Evolutionary conservation across 768 basidiomycete genomes (phyloP), one percentile per base, ranked within the genome.

Genomic region (Stropharia rugosoannulata): DNA sequence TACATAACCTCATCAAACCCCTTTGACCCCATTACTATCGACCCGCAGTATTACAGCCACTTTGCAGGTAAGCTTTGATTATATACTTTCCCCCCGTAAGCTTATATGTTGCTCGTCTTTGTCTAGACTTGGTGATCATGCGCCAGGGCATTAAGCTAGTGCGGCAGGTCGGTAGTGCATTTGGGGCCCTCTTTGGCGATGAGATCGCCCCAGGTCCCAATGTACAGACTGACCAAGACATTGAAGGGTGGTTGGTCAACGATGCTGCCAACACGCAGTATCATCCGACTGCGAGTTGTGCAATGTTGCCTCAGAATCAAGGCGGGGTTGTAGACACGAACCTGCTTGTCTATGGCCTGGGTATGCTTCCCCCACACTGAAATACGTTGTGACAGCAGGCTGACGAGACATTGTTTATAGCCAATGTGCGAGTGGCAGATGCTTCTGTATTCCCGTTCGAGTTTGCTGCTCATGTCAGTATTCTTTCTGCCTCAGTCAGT

Each of bases 41-140:
- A 90, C 68, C 88, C 88, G 4, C 69, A 79, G 56, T 89, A 88
- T 69, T 78, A 85, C 46, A 74, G 80, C n/a, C 80, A 85, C 62
- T 68, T 73, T 10, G 79, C 80, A 32, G 81, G 78, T 78, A 25
- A 15, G 69, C 60, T 8, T 0, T 4, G 19, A 42, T 45, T 37
- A 22, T 22, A 2, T 45, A 27, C 25, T 16, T 11, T 36, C 4
- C 16, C 49, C 25, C 18, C 13, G 4, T 11, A 38, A 29, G 7
- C 49, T 35, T n/a, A 19, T 42, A 32, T 29, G 42, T 12, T 12
- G 42, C 13, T 3, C 48, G 42, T 40, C 42, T 19, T n/a, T 52
- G 32, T n/a, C 25, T 55, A 75, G 83, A 85, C 62, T 49, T 75
- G 25, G 59, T 64, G 7, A 71, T 82, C 37, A 68, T 86, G 53